Conservation (phyloP, 371 early-diverging fungal species). For the Mortierella sp. region DNA sequence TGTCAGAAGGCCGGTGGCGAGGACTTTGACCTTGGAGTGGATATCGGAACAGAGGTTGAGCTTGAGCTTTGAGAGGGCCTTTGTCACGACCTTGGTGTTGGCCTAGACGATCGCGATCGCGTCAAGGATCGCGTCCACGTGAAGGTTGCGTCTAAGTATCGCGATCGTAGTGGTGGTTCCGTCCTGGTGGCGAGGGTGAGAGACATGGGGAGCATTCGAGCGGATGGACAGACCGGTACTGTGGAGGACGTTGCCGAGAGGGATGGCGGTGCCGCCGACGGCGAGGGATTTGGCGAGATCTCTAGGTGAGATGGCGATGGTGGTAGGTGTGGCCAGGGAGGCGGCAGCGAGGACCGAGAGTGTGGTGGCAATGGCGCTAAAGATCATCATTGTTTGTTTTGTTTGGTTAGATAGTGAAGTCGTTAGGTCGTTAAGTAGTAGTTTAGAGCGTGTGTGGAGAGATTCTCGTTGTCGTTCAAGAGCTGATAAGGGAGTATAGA, state of each 20-base stretch:
- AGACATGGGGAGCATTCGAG: not conserved
- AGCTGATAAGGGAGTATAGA: too few species aligned
- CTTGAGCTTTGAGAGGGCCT: slow-evolving; percentile 24
- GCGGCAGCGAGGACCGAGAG: not conserved
- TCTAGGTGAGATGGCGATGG: not conserved
- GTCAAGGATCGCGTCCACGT: slow-evolving; percentile 12
- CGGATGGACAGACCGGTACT: not conserved
- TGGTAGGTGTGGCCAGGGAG: not conserved
- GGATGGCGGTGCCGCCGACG: not conserved
- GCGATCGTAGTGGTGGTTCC: not conserved
- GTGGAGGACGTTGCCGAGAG: not conserved
- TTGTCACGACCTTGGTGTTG: slow-evolving; percentile 22
- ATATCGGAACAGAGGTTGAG: slow-evolving; percentile 30
- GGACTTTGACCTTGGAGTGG: slow-evolving; percentile 21
- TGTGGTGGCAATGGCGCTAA: not conserved
- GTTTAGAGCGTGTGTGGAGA: too few species aligned
- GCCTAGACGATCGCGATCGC: not conserved
- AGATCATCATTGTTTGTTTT: not conserved
- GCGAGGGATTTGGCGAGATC: not conserved
- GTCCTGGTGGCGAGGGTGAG: too few species aligned
- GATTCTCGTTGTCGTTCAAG: too few species aligned
- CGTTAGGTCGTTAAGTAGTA: too few species aligned
- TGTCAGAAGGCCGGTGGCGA: slow-evolving; percentile 10
- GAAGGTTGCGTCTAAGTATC: not conserved
- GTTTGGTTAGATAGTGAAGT: too few species aligned